Evolutionary conservation across 441 rosid genomes (phyloP), one percentile per base, ranked within the genome.

Genomic region (Populus hybrid): DNA sequence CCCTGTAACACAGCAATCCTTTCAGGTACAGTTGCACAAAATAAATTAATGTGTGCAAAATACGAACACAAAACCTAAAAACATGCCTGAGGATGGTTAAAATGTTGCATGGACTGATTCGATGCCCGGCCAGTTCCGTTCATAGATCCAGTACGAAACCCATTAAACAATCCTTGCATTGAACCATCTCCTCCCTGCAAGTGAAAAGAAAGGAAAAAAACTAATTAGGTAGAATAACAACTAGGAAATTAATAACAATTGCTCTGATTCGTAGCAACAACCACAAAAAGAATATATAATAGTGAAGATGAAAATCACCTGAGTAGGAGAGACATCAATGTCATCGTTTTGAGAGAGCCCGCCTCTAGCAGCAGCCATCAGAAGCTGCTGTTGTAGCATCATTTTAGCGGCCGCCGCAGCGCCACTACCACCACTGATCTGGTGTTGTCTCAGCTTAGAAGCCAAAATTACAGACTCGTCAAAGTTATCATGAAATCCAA

Each of bases 371-470:
- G 75, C 82, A 1, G 81, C 85, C 69, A 91, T 81, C 84, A 92
- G 71, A 71, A 87, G 85, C 79, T 89, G 93, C 72, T 89, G 90
- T 74, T 81, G 88, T 78, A 85, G 69, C 89, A 87, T 73, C 81
- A 83, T 70, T 85, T 83, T 82, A 2, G 79, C 81, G 2, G 88
- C 80, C 0, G 20, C 79, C 81, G 53, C 79, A 7, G 80, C 8
- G 0, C 46, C 73, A n/a, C 11, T 32, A 10, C 74, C 63, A 5
- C 74, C 69, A 3, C 85, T 86, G 86, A 90, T 90, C 86, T 90
- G 93, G 67, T 91, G 92, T 50, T 85, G 93, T 35, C 91, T 80
- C 57, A 91, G 84, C 88, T 87, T 91, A 67, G 92, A 86, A 26
- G 91, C 91, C 21, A 91, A 79, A 77, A 84, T 46, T 21, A 77